Base-by-base conservation (phyloP, 257 asterid genomes). In the Fraxinus anomala region DNA sequence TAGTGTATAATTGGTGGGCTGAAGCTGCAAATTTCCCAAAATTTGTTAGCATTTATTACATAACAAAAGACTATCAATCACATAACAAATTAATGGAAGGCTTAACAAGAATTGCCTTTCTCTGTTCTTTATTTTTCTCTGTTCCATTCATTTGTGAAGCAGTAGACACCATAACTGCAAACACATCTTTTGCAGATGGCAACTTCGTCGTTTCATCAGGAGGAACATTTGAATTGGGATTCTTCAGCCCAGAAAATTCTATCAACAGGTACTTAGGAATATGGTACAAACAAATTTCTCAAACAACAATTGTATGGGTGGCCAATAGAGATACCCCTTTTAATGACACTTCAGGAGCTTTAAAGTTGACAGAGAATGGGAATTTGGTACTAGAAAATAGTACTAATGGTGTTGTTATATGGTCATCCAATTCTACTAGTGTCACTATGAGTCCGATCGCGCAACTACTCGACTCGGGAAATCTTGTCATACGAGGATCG, bases 151-250 rank as follows among this genome's bases (percentile, higher is more conserved):
- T 40, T 70, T 78, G 37, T 36, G 56, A 71, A 36, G 70, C 72
- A 14, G n/a, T 6, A 26, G 76, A 74, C 34, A 67, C 72, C 42
- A 68, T 73, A 4, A 33, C 16, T 10, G 73, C 40, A 67, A 68
- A 44, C 61, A 34, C 70, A 31, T 10, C 73, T 67, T 74, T 82
- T 75, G 28, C 63, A 8, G 68, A 59, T 68, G 82, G 76, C 21
- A 63, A 78, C 36, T 54, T 23, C 40, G 72, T 78, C 61, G 75
- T 74, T 69, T 82, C 82, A 42, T 78, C 85, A 1, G 51, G 49
- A 0, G 77, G 85, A 47, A 61, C 74, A 49, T 82, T 82, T 54
- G 68, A 76, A 56, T 17, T 78, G 82, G 85, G 85, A 8, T 82
- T 82, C 72, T 77, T 77, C 73, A 77, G 70, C 34, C 80, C 79